phyloP scores from a whole-genome alignment of 805 yeast species.

The Lachancea nothofagi region DNA sequence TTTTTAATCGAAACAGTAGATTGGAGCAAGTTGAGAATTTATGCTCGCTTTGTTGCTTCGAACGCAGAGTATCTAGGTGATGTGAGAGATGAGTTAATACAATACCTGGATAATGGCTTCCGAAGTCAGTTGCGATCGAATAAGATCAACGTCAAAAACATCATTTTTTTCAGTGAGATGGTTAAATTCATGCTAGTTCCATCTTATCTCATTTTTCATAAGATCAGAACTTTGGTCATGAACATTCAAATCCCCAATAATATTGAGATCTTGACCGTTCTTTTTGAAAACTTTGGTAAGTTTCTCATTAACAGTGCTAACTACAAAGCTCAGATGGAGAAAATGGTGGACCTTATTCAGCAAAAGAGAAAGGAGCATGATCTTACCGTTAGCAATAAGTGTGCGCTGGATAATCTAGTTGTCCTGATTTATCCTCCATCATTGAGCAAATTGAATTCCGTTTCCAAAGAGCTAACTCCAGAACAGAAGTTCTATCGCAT shows the following conservation, averaged over 20 bases:
- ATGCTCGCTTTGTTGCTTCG: constrained; percentile 65
- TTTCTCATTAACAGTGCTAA: constrained; percentile 54
- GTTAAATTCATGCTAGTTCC: constrained; percentile 73
- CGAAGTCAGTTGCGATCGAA: constrained; percentile 54
- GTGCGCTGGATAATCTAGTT: constrained; percentile 54
- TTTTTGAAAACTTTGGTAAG: constrained; percentile 71
- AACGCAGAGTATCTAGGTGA: constrained; percentile 45
- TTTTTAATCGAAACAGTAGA: constrained; percentile 48
- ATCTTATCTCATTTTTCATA: constrained; percentile 64
- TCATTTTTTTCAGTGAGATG: constrained; percentile 66
- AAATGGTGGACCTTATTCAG: constrained; percentile 54
- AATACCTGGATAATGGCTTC: constrained; percentile 52
- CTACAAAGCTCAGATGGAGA: constrained; percentile 52
- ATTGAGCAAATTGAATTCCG: constrained; percentile 32
- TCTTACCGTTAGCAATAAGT: constrained; percentile 48
- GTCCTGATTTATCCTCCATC: constrained; percentile 52
- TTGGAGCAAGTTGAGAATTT: constrained; percentile 42
- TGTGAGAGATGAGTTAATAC: constrained; percentile 47
- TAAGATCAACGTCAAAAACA: constrained; percentile 47
- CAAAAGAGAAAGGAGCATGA: constrained; percentile 44
- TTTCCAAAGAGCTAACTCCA: constrained; percentile 30
- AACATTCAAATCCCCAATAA: constrained; percentile 50
- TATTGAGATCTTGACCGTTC: constrained; percentile 60
- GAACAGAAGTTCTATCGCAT: constrained; percentile 46
- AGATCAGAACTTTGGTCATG: constrained; percentile 54